Conservation (phyloP, 2,329 filamentous ascomycete species). For the Trichoderma sp. region DNA sequence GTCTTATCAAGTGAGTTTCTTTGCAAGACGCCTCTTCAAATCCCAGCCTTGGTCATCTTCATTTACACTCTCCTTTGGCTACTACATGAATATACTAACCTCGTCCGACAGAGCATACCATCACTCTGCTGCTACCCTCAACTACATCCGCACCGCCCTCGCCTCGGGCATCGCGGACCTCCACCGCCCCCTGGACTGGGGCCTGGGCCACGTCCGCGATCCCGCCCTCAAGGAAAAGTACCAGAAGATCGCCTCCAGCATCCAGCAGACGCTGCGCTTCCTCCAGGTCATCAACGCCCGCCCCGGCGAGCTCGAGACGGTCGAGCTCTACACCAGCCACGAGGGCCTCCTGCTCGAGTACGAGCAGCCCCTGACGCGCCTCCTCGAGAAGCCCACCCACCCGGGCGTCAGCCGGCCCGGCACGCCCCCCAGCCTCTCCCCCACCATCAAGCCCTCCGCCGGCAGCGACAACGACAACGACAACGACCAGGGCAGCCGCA, state of each 20-base stretch:
- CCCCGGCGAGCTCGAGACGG: slow-evolving; percentile 80
- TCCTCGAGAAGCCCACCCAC: slow-evolving; percentile 66
- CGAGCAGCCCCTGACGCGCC: slow-evolving; percentile 82
- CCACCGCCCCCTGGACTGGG: slow-evolving; percentile 93
- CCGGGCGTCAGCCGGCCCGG: slow-evolving; percentile 49
- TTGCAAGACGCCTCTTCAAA: too few relatives aligned
- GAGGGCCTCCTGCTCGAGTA: slow-evolving; percentile 94
- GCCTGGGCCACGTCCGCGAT: slow-evolving; percentile 85
- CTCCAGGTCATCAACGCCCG: slow-evolving; percentile 91
- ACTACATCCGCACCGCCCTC: slow-evolving; percentile 84
- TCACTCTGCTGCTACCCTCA: slow-evolving; percentile 90
- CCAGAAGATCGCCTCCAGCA: slow-evolving; percentile 77
- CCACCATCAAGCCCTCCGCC: slow-evolving; percentile 38
- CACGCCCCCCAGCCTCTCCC: slow-evolving; percentile 47
- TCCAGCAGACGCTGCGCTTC: slow-evolving; percentile 90
- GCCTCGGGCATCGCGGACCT: slow-evolving; percentile 90
- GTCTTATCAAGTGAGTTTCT: slow-evolving; percentile 74
- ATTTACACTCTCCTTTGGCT: too few relatives aligned
- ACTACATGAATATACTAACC: too few relatives aligned
- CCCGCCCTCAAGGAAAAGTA: slow-evolving; percentile 84
- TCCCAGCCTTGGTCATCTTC: too few relatives aligned
- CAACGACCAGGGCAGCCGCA: slow-evolving; percentile 34
- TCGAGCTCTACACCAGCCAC: slow-evolving; percentile 94
- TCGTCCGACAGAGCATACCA: slow-evolving; percentile 97
- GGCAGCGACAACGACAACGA: slow-evolving; percentile 28